These are phyloP conservation scores for Hypoxylon sp. DNA, from an alignment of 2,329 filamentous ascomycete genomes.

Conservation along the genomic window DNA sequence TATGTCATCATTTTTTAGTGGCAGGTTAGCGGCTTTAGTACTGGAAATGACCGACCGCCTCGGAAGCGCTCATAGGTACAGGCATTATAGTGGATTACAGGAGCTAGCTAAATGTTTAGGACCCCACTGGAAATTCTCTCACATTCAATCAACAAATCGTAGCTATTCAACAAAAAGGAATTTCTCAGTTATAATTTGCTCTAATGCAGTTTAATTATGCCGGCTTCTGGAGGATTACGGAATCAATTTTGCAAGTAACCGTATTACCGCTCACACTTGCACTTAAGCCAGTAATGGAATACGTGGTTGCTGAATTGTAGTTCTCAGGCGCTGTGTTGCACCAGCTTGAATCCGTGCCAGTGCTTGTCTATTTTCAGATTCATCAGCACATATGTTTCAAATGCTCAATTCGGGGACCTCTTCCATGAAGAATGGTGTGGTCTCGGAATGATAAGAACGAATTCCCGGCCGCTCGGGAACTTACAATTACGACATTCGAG, in stretches of 20 bases:
- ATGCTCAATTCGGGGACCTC: not conserved
- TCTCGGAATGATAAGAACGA: not conserved
- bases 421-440: not conserved
- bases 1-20: no score
- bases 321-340: slow-evolving; percentile 57
- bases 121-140: not conserved
- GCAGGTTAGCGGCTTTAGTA: no score
- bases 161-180: not conserved
- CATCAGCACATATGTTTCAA: slow-evolving; percentile 11
- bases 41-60: no score
- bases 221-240: slow-evolving; percentile 62
- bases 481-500: slow-evolving; percentile 65
- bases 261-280: slow-evolving; percentile 55
- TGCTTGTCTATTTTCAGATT: slow-evolving; percentile 46
- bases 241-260: slow-evolving; percentile 61
- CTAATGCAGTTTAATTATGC: slow-evolving; percentile 40
- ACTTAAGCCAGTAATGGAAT: slow-evolving; percentile 55
- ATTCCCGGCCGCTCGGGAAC: slow-evolving; percentile 19
- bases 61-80: no score
- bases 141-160: not conserved
- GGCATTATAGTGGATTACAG: not conserved
- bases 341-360: slow-evolving; percentile 54
- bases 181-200: not conserved
- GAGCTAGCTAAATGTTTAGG: not conserved
- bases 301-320: slow-evolving; percentile 57